Conservation (phyloP, 75 land plant genomes). For the Pinus taeda region DNA sequence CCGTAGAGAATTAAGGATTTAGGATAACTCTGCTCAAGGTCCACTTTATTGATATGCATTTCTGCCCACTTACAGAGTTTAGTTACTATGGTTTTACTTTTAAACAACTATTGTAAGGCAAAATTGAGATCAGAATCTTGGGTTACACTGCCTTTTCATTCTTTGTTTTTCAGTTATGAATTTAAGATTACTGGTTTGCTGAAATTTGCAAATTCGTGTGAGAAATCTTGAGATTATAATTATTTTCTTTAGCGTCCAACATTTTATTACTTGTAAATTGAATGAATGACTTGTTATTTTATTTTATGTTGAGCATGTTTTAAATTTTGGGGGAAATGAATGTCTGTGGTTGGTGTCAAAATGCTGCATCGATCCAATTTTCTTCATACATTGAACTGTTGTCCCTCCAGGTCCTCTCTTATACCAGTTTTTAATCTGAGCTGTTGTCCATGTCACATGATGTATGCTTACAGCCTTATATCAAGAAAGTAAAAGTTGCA, state of each 20-base stretch:
- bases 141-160: not conserved
- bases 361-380: too few relatives aligned
- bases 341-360: not conserved
- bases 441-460: too few relatives aligned
- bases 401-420: not conserved
- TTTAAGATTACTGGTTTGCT: not conserved
- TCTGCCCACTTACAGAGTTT: not conserved
- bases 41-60: not conserved
- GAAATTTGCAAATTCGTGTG: not conserved
- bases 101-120: not conserved
- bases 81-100: not conserved
- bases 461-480: too few relatives aligned
- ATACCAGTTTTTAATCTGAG: too few relatives aligned
- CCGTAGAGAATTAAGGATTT: slow-evolving; percentile 1
- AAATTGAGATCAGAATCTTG: not conserved
- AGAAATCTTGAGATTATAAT: not conserved
- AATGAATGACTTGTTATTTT: not conserved
- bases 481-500: not conserved
- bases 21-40: not conserved
- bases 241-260: not conserved
- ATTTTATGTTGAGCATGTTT: not conserved
- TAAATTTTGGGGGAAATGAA: not conserved
- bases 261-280: not conserved
- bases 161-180: not conserved
- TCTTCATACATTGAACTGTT: not conserved